These are phyloP conservation scores for Solioccasus polychromus DNA, from an alignment of 768 basidiomycete species.

Conservation along the genomic window DNA sequence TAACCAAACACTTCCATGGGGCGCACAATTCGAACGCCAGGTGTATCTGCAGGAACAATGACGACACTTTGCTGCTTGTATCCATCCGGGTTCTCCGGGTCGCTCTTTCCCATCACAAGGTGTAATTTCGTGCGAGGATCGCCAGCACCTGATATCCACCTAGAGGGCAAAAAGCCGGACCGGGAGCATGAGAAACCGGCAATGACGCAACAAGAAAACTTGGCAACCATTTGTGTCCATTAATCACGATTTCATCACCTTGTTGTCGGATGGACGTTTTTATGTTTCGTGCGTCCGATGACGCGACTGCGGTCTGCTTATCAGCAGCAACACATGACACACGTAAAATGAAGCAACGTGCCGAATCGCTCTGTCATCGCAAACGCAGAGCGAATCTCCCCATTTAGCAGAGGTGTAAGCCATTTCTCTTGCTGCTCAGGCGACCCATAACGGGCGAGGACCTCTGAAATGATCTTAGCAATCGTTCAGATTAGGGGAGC, in stretches of 20 bases:
- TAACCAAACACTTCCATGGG: constrained; percentile 94
- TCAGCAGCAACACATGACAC: constrained; percentile 10
- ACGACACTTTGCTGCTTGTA: constrained; percentile 93
- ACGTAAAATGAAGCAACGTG: constrained; percentile 23
- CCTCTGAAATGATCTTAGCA: constrained; percentile 56
- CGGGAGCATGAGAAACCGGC: constrained; percentile 11
- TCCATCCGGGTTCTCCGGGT: constrained; percentile 71
- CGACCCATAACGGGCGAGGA: constrained; percentile 91
- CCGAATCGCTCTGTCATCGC: constrained; percentile 96
- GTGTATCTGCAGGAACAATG: constrained; percentile 83
- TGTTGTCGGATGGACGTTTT: constrained; percentile 81
- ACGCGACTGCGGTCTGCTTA: constrained; percentile 52
- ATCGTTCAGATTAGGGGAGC: not conserved
- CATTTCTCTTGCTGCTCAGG: constrained; percentile 89
- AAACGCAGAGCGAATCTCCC: constrained; percentile 92
- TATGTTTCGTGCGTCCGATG: constrained; percentile 95
- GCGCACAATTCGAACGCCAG: constrained; percentile 87
- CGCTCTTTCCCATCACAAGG: constrained; percentile 93
- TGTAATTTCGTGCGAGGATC: constrained; percentile 89
- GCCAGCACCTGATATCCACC: constrained; percentile 98
- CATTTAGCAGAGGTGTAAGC: constrained; percentile 83
- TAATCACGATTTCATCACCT: constrained; percentile 87
- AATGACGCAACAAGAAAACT: not conserved
- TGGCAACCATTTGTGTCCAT: constrained; percentile 90
- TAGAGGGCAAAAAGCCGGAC: constrained; percentile 27